Conservation (phyloP, 129 eudicot species). For the Heracleum sosnowskyi region DNA sequence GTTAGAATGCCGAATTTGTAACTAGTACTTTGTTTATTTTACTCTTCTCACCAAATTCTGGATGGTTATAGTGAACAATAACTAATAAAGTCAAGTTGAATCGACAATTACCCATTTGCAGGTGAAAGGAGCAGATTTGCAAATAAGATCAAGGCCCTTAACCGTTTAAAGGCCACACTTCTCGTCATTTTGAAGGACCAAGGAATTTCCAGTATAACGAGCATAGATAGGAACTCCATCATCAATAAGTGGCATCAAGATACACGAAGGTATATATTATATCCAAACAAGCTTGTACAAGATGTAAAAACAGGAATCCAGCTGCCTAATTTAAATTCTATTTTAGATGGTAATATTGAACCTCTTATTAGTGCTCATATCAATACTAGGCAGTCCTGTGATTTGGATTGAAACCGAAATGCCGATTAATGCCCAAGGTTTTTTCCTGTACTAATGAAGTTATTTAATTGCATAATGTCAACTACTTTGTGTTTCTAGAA, state of each 20-base stretch:
- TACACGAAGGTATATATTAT: slow-evolving; percentile 51
- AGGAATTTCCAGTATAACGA: slow-evolving; percentile 29
- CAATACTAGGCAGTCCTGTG: slow-evolving; percentile 39
- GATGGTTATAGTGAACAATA: not conserved
- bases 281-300: slow-evolving; percentile 68
- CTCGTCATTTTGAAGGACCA: slow-evolving; percentile 49
- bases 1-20: no score
- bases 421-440: not conserved
- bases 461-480: no score
- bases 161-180: slow-evolving; percentile 76
- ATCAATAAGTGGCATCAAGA: slow-evolving; percentile 45
- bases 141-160: slow-evolving; percentile 79
- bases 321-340: slow-evolving; percentile 49
- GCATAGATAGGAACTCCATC: slow-evolving; percentile 30
- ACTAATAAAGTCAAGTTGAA: not conserved
- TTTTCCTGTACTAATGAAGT: no score
- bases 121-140: slow-evolving; percentile 86
- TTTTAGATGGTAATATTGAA: slow-evolving; percentile 74
- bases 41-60: not conserved
- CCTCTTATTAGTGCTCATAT: slow-evolving; percentile 68
- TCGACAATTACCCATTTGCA: slow-evolving; percentile 11
- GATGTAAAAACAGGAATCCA: slow-evolving; percentile 81
- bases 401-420: slow-evolving; percentile 27
- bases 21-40: not conserved
- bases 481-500: no score